A percentile compares a stretch with the other conserved stretches of the same genome.
These are phyloP conservation scores for Aureobasidium sp. DNA, from an alignment of 2,329 filamentous ascomycete genomes.

Conservation along the genomic window DNA sequence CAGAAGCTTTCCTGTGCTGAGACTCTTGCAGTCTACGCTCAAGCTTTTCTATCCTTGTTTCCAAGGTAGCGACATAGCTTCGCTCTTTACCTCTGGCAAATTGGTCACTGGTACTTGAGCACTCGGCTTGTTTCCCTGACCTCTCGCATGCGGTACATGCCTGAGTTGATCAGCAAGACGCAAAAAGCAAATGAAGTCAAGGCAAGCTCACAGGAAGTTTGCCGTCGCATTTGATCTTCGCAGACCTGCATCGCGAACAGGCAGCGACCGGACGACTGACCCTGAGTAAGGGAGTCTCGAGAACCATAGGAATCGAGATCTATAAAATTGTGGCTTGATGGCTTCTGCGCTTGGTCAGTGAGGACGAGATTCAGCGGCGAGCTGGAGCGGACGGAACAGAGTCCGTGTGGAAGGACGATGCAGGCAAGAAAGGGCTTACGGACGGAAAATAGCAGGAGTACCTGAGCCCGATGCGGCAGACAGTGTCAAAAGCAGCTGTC, in stretches of 20 bases:
- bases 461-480: not conserved
- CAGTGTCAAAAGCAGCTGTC: not conserved
- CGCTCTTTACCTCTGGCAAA: conserved; percentile 93
- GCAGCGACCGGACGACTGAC: conserved; percentile 75
- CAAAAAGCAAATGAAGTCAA: not conserved
- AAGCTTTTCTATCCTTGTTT: conserved; percentile 80
- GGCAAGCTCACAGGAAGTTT: conserved; percentile 58
- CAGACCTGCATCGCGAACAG: conserved; percentile 75
- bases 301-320: conserved; percentile 33
- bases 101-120: conserved; percentile 90
- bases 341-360: not conserved
- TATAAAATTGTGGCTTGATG: conserved; percentile 12
- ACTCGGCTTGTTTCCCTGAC: conserved; percentile 76
- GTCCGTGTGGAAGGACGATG: not conserved
- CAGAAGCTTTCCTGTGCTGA: conserved; percentile 65
- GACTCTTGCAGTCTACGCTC: conserved; percentile 63
- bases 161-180: conserved; percentile 9
- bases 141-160: conserved; percentile 94
- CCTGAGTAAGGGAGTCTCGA: conserved; percentile 55
- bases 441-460: not conserved
- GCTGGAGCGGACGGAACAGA: not conserved
- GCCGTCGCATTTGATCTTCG: conserved; percentile 97
- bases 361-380: not conserved
- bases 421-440: not conserved
- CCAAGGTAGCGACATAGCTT: conserved; percentile 94